Evolutionary conservation across 176 grass and related monocot species (phyloP), one percentile per base, ranked within the genome.

Genomic region (Phragmites australis): DNA sequence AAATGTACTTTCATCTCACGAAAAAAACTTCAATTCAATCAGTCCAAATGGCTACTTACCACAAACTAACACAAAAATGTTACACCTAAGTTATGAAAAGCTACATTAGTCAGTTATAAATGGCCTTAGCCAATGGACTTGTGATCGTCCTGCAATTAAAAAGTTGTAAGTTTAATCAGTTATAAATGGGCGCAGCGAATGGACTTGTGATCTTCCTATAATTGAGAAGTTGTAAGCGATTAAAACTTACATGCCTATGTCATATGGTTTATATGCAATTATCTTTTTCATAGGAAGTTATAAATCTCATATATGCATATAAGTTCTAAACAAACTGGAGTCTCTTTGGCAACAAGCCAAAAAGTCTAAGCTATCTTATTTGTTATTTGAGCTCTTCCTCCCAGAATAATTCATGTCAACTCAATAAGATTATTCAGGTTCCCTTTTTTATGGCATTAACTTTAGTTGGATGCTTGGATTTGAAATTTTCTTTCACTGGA

Each of bases 391-490:
- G 43, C 13, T 39, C 72, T 41, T 60, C 17, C 11, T 49, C 23
- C 37, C 23, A 30, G 37, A 74, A 82, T 64, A 31, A 32, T 81
- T 70, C 6, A 71, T 71, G 13, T 16, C 3, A 1, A 27, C 5
- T 39, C 2, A 1, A 49, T 2, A 75, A 74, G 7, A 74, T 68
- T 61, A 68, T 61, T 76, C 39, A 47, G 21, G n/a, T 63, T 55
- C 3, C 50, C 1, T 41, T 50, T 50, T 65, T 49, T 53, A 41
- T 60, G 23, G 4, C 70, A 65, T 22, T 42, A 55, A 71, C 12
- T 65, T 64, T 72, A 65, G 18, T 9, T 79, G 59, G 22, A 74
- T 72, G 56, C 45, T 19, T 81, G n/a, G 17, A 85, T 82, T 70
- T 55, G 61, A 70, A 65, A 37, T 45, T 39, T 68, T 68, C 21